Conservation (phyloP, 148 eudicot species). For the Drosera capensis region DNA sequence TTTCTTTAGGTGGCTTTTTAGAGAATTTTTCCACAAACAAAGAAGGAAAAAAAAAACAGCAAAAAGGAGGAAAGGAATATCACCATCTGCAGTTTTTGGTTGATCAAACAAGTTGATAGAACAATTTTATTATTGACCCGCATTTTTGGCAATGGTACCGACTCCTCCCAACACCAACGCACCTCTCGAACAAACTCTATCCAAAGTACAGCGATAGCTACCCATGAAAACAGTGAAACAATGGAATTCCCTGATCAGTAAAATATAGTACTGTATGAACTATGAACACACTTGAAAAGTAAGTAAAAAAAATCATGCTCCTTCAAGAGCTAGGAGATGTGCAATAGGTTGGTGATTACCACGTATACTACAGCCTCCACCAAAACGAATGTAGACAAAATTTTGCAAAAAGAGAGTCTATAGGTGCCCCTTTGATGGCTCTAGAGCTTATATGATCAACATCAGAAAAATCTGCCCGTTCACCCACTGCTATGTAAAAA, state of each 20-base stretch:
- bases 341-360: conserved; percentile 28
- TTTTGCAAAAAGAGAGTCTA: conserved; percentile 71
- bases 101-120: conserved; percentile 77
- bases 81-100: conserved; percentile 97
- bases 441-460: conserved; percentile 53
- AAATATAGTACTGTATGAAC: background rate
- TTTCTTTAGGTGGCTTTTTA: too few species aligned
- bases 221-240: conserved; percentile 7
- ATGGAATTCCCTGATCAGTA: background rate
- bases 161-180: conserved; percentile 99
- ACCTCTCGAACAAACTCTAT: conserved; percentile 94
- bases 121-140: conserved; percentile 43
- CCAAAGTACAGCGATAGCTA: conserved; percentile 92
- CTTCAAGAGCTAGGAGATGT: conserved; percentile 1
- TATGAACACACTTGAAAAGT: background rate
- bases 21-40: background rate
- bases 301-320: conserved; percentile 1
- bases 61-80: conserved; percentile 9
- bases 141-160: conserved; percentile 77
- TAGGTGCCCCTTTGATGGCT: conserved; percentile 79
- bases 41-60: background rate
- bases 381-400: conserved; percentile 84
- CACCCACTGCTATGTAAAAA: conserved; percentile 37
- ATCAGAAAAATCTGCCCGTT: conserved; percentile 21
- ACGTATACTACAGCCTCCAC: conserved; percentile 92